phyloP scores from a whole-genome alignment of 2,329 filamentous ascomycete species.

The Penicillium sp. region DNA sequence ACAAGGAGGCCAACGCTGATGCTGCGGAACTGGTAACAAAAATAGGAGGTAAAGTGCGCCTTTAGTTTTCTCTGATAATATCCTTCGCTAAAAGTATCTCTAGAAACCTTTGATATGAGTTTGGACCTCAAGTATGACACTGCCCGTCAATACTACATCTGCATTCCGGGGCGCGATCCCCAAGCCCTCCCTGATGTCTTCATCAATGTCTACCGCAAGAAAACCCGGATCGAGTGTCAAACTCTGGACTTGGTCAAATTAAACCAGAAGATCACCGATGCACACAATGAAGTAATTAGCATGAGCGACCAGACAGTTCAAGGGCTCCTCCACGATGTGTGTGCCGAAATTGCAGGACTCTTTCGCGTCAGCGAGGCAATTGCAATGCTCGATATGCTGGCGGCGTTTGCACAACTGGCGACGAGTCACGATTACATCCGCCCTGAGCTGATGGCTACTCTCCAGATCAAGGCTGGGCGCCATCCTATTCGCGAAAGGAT shows the following conservation, averaged over 20 bases:
- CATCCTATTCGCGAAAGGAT: constrained; percentile 80
- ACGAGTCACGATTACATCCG: constrained; percentile 67
- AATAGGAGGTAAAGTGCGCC: constrained; percentile 58
- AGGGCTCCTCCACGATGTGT: constrained; percentile 70
- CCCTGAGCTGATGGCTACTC: constrained; percentile 66
- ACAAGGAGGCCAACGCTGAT: constrained; percentile 84
- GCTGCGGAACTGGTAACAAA: constrained; percentile 69
- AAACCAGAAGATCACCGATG: constrained; percentile 74
- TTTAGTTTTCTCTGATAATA: not conserved
- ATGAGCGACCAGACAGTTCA: constrained; percentile 79
- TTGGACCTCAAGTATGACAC: constrained; percentile 75
- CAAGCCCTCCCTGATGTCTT: constrained; percentile 68
- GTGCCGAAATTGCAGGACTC: constrained; percentile 68
- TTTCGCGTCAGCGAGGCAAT: constrained; percentile 87
- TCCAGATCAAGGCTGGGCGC: constrained; percentile 72
- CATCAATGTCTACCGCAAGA: constrained; percentile 74
- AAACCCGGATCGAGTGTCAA: constrained; percentile 80
- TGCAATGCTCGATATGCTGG: constrained; percentile 82
- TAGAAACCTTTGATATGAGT: constrained; percentile 59
- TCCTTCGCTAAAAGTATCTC: constrained; percentile 20
- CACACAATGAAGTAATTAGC: constrained; percentile 78
- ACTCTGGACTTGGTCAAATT: constrained; percentile 82
- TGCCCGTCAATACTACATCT: constrained; percentile 77
- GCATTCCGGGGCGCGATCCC: constrained; percentile 63
- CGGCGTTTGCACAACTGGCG: constrained; percentile 73